phyloP scores from a whole-genome alignment of 495 filamentous ascomycete species.

The Hypomontagnella monticulosa region DNA sequence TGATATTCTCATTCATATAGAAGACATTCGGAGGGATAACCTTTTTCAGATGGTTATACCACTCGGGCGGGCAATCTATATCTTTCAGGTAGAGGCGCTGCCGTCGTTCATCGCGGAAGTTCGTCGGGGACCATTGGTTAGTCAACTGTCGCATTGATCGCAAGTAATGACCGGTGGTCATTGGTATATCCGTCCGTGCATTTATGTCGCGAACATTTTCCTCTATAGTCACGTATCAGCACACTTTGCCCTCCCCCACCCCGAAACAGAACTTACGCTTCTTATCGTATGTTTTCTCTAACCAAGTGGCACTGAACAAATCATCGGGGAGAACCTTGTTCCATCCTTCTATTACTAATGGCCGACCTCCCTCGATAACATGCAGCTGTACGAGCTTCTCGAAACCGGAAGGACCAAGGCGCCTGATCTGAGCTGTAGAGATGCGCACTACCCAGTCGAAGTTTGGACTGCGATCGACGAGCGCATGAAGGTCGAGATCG shows the following conservation, averaged over 20 bases:
- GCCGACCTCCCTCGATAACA: slow-evolving; percentile 84
- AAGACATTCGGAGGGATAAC: slow-evolving; percentile 81
- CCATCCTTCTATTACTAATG: slow-evolving; percentile 90
- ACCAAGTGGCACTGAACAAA: slow-evolving; percentile 83
- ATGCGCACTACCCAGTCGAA: slow-evolving; percentile 85
- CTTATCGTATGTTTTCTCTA: slow-evolving; percentile 73
- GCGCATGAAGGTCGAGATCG: slow-evolving; percentile 74
- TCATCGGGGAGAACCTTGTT: slow-evolving; percentile 68
- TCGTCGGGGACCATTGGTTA: slow-evolving; percentile 73
- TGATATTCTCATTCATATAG: slow-evolving; percentile 84
- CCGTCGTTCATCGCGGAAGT: slow-evolving; percentile 72
- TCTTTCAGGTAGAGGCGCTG: slow-evolving; percentile 95
- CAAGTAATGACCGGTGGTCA: slow-evolving; percentile 89
- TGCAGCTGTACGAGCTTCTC: slow-evolving; percentile 81
- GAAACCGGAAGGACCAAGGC: slow-evolving; percentile 75
- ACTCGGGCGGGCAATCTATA: slow-evolving; percentile 88
- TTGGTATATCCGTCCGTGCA: slow-evolving; percentile 71
- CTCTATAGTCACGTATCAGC: slow-evolving; percentile 46
- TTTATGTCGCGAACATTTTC: slow-evolving; percentile 79
- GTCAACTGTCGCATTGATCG: slow-evolving; percentile 81
- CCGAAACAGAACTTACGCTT: slow-evolving; percentile 66
- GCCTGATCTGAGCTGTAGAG: slow-evolving; percentile 75
- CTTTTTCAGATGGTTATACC: slow-evolving; percentile 79
- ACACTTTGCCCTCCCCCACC: not conserved
- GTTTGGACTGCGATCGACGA: slow-evolving; percentile 81